phyloP scores from a whole-genome alignment of 805 yeast species.

The Wickerhamiella alocasiicola region DNA sequence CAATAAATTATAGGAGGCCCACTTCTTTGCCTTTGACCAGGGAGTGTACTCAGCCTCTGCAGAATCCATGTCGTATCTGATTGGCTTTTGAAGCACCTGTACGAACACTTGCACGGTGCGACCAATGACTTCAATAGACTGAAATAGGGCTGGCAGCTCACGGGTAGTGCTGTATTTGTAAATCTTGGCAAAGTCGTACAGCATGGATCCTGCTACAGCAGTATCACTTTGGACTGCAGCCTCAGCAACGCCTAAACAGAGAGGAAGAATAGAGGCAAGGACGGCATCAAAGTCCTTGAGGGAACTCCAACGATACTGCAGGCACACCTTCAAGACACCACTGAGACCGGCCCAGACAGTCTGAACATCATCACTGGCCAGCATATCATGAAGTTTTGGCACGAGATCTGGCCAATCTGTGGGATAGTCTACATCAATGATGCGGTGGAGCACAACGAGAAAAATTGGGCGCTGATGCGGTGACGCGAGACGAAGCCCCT shows the following conservation, averaged over 20 bases:
- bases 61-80: slow-evolving; percentile 44
- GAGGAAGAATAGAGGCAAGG: slow-evolving; percentile 48
- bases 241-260: slow-evolving; percentile 53
- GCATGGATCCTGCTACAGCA: slow-evolving; percentile 50
- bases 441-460: slow-evolving; percentile 36
- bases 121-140: slow-evolving; percentile 38
- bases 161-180: slow-evolving; percentile 57
- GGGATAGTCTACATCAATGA: slow-evolving; percentile 41
- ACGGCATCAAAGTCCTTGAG: slow-evolving; percentile 43
- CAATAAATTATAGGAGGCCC: slow-evolving; percentile 72
- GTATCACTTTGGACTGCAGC: slow-evolving; percentile 34
- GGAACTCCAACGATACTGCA: slow-evolving; percentile 58
- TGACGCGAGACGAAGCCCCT: slow-evolving; percentile 43
- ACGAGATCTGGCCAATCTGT: slow-evolving; percentile 43
- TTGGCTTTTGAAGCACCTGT: slow-evolving; percentile 43
- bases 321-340: slow-evolving; percentile 55
- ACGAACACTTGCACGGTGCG: slow-evolving; percentile 75
- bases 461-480: slow-evolving; percentile 33
- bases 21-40: slow-evolving; percentile 71
- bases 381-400: slow-evolving; percentile 34
- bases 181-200: slow-evolving; percentile 58
- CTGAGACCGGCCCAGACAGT: slow-evolving; percentile 55
- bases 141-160: slow-evolving; percentile 46
- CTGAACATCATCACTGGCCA: slow-evolving; percentile 34
- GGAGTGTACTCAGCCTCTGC: slow-evolving; percentile 38